Evolutionary conservation across 2,329 filamentous ascomycete genomes (phyloP), one percentile per base, ranked within the genome.

Genomic region (Fusarium bulbicola): DNA sequence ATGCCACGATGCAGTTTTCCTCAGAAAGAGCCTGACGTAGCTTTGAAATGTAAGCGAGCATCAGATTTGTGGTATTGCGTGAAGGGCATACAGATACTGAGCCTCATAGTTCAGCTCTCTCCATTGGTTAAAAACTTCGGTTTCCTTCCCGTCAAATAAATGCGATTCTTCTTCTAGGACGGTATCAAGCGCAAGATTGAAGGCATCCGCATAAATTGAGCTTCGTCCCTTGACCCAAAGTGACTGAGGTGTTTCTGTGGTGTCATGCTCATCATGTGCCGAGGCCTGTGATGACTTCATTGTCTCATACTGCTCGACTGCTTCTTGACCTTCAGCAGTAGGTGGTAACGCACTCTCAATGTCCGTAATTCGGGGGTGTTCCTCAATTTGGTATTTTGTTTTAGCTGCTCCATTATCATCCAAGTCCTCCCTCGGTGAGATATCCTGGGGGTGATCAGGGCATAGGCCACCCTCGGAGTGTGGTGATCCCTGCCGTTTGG

Each of bases 181-280:
- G 1, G 94, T 97, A 66, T 95, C 92, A 54, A 99, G 84, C 5
- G 95, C 94, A 20, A 98, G 86, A 78, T 97, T 97, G 85, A 99
- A 99, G 2, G 96, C 96, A 83, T 99, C 96, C 24, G 98, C 94
- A 77, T 99, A 99, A 62, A 99, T 94, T 3, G 95, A 98, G 78
- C 92, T 97, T 80, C 90, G 91, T 1, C 94, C 94, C 77, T 87
- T 90, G 9, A 91, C 82, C 94, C 94, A 97, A 67, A 67, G 54
- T 9, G 80, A 74, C 9, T 68, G 78, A 71, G 63, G 80, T 71
- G 87, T 85, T 10, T 85, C 78, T 14, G 85, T 79, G 15, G 83
- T 79, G 8, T 82, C 81, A 59, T 86, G 78, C 14, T 79, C 78
- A 11, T 79, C 77, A n/a, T 78, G 76, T 5, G 75, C 74, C 50